Conservation (phyloP, 1,284 basidiomycete genomes). For the Ganoderma sp. region DNA sequence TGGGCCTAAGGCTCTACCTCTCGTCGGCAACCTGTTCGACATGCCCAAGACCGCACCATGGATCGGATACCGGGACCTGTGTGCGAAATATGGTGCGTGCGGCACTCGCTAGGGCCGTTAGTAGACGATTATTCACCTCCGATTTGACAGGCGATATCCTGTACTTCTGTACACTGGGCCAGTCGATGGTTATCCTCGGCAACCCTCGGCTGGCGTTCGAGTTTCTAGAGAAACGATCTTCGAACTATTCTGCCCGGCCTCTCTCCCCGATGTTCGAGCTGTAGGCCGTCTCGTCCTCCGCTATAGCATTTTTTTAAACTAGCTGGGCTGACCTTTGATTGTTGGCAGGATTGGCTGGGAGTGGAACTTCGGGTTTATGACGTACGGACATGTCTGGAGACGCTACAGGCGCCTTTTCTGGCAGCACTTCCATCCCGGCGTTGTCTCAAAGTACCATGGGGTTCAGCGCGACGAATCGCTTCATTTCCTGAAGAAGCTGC, state of each 20-base stretch:
- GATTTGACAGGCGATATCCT: conserved; percentile 31
- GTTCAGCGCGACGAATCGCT: conserved; percentile 16
- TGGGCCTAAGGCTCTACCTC: conserved; percentile 21
- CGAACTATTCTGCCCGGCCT: conserved; percentile 33
- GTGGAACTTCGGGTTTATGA: conserved; percentile 33
- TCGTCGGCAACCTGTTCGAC: conserved; percentile 26
- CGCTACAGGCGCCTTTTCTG: conserved; percentile 32
- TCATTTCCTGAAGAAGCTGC: conserved; percentile 22
- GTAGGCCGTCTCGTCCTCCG: conserved; percentile 17
- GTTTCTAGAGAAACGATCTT: conserved; percentile 34
- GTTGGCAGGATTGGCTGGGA: conserved; percentile 30
- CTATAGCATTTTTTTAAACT: not conserved
- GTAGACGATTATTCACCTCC: not conserved
- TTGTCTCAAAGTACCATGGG: conserved; percentile 22
- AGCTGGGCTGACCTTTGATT: not conserved
- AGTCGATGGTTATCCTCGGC: conserved; percentile 24
- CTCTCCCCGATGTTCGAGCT: conserved; percentile 31
- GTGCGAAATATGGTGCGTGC: conserved; percentile 18
- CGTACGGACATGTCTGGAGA: conserved; percentile 32
- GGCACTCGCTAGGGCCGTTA: not conserved
- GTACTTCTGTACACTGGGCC: conserved; percentile 27
- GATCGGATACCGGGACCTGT: conserved; percentile 20
- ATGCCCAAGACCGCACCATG: conserved; percentile 21
- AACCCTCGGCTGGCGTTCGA: conserved; percentile 24
- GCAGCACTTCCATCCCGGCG: conserved; percentile 33